Percentiles rank a stretch among this genome's conserved stretches.
These are phyloP conservation scores for Trichosporon asahii DNA, from an alignment of 1,284 basidiomycete genomes.

Conservation along the genomic window DNA sequence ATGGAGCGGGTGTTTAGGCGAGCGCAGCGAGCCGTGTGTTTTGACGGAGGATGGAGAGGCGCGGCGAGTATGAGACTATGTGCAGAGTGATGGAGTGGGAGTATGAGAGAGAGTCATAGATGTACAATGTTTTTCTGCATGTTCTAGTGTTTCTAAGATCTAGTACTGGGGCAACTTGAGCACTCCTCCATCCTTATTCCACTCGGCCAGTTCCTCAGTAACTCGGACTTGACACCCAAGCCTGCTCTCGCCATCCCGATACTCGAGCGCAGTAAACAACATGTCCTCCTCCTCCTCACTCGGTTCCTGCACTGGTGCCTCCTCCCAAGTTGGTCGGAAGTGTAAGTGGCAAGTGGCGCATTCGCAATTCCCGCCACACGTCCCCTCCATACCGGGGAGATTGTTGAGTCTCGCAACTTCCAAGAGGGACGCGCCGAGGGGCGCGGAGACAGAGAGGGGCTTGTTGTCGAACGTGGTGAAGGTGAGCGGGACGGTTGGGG, in stretches of 20 bases:
- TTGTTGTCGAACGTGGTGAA: constrained; percentile 44
- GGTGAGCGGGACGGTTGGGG: constrained; percentile 24
- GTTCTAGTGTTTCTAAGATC: not conserved
- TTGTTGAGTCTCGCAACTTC: constrained; percentile 42
- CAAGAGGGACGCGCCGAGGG: constrained; percentile 43
- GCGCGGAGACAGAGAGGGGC: constrained; percentile 29
- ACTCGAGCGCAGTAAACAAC: constrained; percentile 47
- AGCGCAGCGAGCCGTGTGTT: not conserved
- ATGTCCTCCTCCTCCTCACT: constrained; percentile 51
- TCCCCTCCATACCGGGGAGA: constrained; percentile 50
- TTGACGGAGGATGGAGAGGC: not conserved
- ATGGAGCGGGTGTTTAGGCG: constrained; percentile 24
- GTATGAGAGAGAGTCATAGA: not conserved
- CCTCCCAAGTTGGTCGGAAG: constrained; percentile 23
- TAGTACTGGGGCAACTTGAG: constrained; percentile 46
- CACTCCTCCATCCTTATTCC: constrained; percentile 41
- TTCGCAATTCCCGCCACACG: constrained; percentile 51
- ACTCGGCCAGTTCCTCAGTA: constrained; percentile 39
- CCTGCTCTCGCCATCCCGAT: constrained; percentile 40
- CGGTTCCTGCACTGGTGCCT: constrained; percentile 37
- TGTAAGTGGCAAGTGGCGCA: constrained; percentile 53
- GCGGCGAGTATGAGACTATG: not conserved
- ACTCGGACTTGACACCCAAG: constrained; percentile 52
- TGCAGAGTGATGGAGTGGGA: not conserved
- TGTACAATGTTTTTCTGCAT: constrained; percentile 1